phyloP scores from a whole-genome alignment of 176 grass and related monocot species.

The Metroxylon sagu region DNA sequence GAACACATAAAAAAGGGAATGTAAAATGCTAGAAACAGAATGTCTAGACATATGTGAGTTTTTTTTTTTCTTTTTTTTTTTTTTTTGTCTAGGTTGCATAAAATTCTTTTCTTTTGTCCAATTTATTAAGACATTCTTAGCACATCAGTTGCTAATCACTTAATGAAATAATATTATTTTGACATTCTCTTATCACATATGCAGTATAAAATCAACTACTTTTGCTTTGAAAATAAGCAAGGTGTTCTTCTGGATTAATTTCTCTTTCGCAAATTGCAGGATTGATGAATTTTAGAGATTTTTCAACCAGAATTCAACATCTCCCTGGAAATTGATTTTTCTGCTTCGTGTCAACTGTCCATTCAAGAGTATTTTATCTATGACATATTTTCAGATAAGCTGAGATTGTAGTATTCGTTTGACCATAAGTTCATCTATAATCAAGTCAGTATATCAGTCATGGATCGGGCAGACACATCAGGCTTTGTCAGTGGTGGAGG shows the following conservation, averaged over 20 bases:
- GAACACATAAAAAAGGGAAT: slow-evolving; percentile 4
- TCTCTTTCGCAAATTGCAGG: slow-evolving; percentile 11
- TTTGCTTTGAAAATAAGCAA: too few species aligned
- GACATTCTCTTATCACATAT: not conserved
- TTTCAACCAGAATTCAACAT: not conserved
- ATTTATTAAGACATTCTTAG: too few species aligned
- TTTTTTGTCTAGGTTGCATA: too few species aligned
- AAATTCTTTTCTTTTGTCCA: too few species aligned
- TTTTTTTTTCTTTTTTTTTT: too few species aligned
- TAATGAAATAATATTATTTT: slow-evolving; percentile 1
- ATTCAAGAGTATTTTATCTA: not conserved
- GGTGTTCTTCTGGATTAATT: slow-evolving; percentile 2
- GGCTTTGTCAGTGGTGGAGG: slow-evolving; percentile 78
- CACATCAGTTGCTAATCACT: too few species aligned
- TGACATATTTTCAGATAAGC: too few species aligned
- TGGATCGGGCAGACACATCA: slow-evolving; percentile 88
- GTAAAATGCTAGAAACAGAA: slow-evolving; percentile 4
- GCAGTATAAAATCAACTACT: not conserved
- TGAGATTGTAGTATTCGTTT: slow-evolving; percentile 3
- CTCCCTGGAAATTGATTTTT: not conserved
- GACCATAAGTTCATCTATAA: not conserved
- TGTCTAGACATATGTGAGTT: too few species aligned
- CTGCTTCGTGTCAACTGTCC: too few species aligned
- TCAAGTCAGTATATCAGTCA: slow-evolving; percentile 26
- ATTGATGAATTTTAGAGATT: not conserved